phyloP scores from a whole-genome alignment of 148 eudicot genomes.

The Cornus controversa region DNA sequence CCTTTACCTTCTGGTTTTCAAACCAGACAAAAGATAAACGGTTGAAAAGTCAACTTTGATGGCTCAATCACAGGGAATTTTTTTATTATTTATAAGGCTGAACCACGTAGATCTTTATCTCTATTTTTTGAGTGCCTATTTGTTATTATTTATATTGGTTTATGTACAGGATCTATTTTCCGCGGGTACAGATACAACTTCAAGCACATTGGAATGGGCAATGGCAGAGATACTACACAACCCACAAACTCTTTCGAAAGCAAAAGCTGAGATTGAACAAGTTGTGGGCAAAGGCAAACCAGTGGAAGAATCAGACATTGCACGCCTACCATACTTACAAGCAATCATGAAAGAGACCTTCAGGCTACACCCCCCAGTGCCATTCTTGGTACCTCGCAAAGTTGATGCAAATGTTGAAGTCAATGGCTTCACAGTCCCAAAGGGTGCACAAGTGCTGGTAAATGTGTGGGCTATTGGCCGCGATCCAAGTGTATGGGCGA shows the following conservation, averaged over 20 bases:
- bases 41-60: no score
- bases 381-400: conserved; percentile 37
- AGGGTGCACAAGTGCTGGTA: conserved; percentile 35
- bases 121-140: no score
- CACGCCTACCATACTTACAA: conserved; percentile 30
- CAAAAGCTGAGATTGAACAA: conserved; percentile 21
- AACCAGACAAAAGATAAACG: no score
- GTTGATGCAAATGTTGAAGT: conserved; percentile 14
- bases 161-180: conserved; percentile 32
- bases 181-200: conserved; percentile 41
- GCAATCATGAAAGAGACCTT: conserved; percentile 36
- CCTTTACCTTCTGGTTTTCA: no score
- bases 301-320: conserved; percentile 27
- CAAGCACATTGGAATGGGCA: conserved; percentile 46
- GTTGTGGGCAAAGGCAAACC: conserved; percentile 22
- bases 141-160: no score
- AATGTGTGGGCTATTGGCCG: conserved; percentile 47
- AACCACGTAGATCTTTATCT: no score
- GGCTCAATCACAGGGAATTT: no score
- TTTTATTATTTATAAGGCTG: no score
- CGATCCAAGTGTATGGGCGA: conserved; percentile 31
- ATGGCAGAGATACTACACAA: conserved; percentile 36
- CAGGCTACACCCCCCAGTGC: conserved; percentile 37
- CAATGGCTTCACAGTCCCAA: conserved; percentile 23
- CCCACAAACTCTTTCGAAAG: conserved; percentile 27